Conservation (phyloP, 23 red algal genomes). For the Chondrus crispus region DNA sequence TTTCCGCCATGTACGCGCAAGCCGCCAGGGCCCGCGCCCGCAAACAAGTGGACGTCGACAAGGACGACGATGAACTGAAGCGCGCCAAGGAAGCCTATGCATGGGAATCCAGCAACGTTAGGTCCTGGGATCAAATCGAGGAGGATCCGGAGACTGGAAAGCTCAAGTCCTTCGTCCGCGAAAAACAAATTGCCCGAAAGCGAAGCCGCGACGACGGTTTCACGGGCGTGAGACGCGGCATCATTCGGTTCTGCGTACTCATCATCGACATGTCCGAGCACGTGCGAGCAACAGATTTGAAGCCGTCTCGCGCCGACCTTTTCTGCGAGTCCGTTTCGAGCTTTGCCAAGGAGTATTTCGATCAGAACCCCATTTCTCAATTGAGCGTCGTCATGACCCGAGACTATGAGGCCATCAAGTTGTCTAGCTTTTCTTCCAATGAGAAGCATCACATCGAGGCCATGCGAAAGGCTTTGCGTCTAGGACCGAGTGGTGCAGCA, state of each 20-base stretch:
- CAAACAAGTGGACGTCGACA: slow-evolving; percentile 37
- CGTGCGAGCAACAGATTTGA: slow-evolving; percentile 62
- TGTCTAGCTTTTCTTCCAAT: slow-evolving; percentile 54
- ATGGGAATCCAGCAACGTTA: slow-evolving; percentile 77
- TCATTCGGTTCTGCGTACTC: slow-evolving; percentile 88
- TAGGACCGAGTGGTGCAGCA: slow-evolving; percentile 60
- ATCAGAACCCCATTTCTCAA: slow-evolving; percentile 96
- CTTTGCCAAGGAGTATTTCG: slow-evolving; percentile 81
- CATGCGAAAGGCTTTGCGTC: slow-evolving; percentile 42
- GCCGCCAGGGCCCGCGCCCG: neutral
- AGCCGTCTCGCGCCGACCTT: slow-evolving; percentile 75
- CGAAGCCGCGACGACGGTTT: slow-evolving; percentile 40
- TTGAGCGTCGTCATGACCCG: slow-evolving; percentile 71
- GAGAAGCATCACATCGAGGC: slow-evolving; percentile 70
- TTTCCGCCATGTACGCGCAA: neutral
- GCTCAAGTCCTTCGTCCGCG: slow-evolving; percentile 45
- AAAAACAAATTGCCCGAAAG: slow-evolving; percentile 53
- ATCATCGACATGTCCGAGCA: slow-evolving; percentile 78
- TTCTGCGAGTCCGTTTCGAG: slow-evolving; percentile 16
- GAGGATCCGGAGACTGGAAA: slow-evolving; percentile 67
- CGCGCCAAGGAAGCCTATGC: slow-evolving; percentile 57
- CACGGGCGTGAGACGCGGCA: slow-evolving; percentile 62
- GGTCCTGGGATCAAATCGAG: slow-evolving; percentile 88
- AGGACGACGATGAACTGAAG: slow-evolving; percentile 47
- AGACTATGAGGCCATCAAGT: slow-evolving; percentile 62